Conservation (phyloP, 2,329 filamentous ascomycete species). For the Epichloe aotearoae region DNA sequence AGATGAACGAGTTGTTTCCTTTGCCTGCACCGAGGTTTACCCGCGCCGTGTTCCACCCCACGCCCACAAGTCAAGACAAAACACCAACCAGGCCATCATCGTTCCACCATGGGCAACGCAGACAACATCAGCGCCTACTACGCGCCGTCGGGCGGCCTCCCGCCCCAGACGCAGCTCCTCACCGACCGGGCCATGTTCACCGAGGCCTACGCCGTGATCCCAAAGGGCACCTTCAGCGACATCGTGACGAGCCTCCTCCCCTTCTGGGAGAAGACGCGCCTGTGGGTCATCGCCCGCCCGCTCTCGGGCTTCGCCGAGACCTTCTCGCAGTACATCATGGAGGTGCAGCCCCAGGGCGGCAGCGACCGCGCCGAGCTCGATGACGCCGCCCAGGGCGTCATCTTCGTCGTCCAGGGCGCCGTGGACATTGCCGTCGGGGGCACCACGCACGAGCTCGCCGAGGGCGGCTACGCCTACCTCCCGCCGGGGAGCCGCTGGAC, state of each 20-base stretch:
- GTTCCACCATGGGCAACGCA: neutral
- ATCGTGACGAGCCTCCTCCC: slow-evolving; percentile 5
- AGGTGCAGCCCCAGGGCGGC: slow-evolving; percentile 1
- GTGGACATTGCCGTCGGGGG: neutral
- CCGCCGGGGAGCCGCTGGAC: neutral
- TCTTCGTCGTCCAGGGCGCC: slow-evolving; percentile 3
- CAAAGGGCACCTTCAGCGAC: slow-evolving; percentile 5
- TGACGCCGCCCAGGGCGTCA: neutral
- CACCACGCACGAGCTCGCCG: neutral
- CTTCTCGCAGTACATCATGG: slow-evolving; percentile 7
- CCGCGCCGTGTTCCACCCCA: too few species aligned
- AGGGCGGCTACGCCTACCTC: slow-evolving; percentile 4
- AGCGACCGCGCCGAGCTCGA: slow-evolving; percentile 4
- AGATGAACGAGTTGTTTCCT: too few species aligned
- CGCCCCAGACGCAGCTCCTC: slow-evolving; percentile 5
- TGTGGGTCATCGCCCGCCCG: slow-evolving; percentile 6
- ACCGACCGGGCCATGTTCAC: slow-evolving; percentile 7
- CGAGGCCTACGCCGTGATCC: slow-evolving; percentile 5
- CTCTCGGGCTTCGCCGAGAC: slow-evolving; percentile 5
- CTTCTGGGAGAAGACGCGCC: slow-evolving; percentile 4
- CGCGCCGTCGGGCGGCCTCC: slow-evolving; percentile 3
- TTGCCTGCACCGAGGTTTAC: too few species aligned
- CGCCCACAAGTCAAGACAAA: too few species aligned
- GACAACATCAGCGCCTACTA: slow-evolving; percentile 1
- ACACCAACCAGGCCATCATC: too few species aligned